Base-by-base conservation (phyloP, 257 asterid genomes). In the Solanum pinnatisectum region DNA sequence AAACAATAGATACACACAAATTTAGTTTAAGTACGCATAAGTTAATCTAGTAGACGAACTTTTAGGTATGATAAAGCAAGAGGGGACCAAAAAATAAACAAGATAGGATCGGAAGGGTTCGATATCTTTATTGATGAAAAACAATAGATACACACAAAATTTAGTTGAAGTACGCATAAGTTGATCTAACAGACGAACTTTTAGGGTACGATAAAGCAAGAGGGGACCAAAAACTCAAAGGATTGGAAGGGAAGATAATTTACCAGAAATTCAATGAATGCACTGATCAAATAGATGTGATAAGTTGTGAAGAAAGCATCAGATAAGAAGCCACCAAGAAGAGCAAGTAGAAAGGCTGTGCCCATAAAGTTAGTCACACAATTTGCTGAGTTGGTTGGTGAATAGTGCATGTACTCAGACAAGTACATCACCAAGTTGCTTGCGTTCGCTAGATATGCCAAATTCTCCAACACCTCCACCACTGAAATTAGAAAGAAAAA, bases 281-380 rank as follows among this genome's bases (percentile, higher is more conserved):
- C 98, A 49, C 98, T 93, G 83, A 93, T 84, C 83, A 93, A 72
- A 89, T 94, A 96, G 87, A 97, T 92, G 56, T 89, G 85, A 63
- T 93, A 97, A 86, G 98, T 90, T 74, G 96, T 96, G 96, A 94
- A 93, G 91, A 94, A 93, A 46, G 99, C 98, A 85, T 97, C 99
- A 0, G 98, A 97, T 14, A 96, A 88, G 89, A 97, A 96, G 42
- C 99, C 99, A 13, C 98, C 99, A 14, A 97, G 95, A 5, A 96
- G 96, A 1, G 99, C 98, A 16, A 97, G 94, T 5, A 96, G 94
- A 77, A 97, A 97, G 40, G 99, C 96, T 2, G 99, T 97, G 32
- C 99, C 99, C 99, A 97, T 97, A 83, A 95, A 97, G 91, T 96
- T 95, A 0, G 99, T 97, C 65, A 96, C 98, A 73, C 98, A 86